These are phyloP conservation scores for Ilyonectria destructans DNA, from an alignment of 2,329 filamentous ascomycete genomes.

Conservation along the genomic window DNA sequence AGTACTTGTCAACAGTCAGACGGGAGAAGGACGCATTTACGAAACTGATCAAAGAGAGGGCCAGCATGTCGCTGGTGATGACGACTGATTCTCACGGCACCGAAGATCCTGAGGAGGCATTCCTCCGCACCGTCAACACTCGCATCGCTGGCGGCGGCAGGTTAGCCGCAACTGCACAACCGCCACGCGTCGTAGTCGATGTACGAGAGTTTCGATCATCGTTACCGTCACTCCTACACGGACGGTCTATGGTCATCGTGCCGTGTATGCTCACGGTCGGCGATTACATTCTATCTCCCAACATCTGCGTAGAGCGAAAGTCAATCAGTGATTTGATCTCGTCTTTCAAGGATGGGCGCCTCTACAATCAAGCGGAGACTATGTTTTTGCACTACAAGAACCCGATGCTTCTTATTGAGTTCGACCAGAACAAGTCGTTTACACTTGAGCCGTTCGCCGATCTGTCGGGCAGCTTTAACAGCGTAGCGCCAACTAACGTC, in stretches of 20 bases:
- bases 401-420: constrained; percentile 96
- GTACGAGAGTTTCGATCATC: constrained; percentile 97
- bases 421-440: constrained; percentile 97
- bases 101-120: constrained; percentile 90
- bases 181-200: constrained; percentile 93
- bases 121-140: constrained; percentile 96
- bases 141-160: constrained; percentile 94
- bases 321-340: constrained; percentile 92
- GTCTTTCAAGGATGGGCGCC: constrained; percentile 91
- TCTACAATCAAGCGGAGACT: constrained; percentile 92
- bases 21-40: constrained; percentile 98
- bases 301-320: constrained; percentile 95
- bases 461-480: constrained; percentile 73
- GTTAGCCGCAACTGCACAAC: constrained; percentile 85
- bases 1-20: constrained; percentile 90
- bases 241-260: constrained; percentile 88
- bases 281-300: constrained; percentile 93
- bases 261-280: constrained; percentile 97
- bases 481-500: constrained; percentile 72
- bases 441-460: constrained; percentile 89
- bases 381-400: constrained; percentile 95
- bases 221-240: constrained; percentile 91
- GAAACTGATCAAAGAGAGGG: constrained; percentile 93
- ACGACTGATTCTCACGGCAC: constrained; percentile 78
- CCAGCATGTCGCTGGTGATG: constrained; percentile 91